Conservation (phyloP, 108 stramenopile species). For the Mediolabrus comicus region DNA sequence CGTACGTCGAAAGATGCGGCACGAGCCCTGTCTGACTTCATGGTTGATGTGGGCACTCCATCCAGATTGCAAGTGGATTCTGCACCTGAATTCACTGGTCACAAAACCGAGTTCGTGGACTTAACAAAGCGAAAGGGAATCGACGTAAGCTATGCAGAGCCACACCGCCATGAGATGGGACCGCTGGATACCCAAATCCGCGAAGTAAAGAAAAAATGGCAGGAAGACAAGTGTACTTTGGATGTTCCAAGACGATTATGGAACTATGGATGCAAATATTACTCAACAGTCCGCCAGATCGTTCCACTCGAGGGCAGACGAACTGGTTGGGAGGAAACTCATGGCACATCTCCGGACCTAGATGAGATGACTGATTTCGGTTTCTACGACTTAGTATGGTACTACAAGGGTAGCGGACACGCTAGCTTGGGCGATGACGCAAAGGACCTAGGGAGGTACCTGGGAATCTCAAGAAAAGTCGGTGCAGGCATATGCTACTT, state of each 20-base stretch:
- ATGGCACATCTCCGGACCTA: conserved; percentile 33
- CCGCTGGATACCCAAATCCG: background rate
- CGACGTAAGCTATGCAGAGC: background rate
- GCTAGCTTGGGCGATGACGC: background rate
- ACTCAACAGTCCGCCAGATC: conserved; percentile 9
- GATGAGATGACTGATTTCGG: conserved; percentile 37
- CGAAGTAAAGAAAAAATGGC: conserved; percentile 9
- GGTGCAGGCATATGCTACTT: conserved; percentile 28
- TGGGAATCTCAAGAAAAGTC: background rate
- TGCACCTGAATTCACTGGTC: background rate
- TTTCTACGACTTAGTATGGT: conserved; percentile 44
- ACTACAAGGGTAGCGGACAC: conserved; percentile 4
- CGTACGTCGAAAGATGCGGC: background rate
- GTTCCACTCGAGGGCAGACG: background rate
- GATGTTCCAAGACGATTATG: conserved; percentile 26
- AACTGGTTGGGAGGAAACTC: conserved; percentile 5
- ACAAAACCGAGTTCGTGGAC: too few relatives aligned
- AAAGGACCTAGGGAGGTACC: too few relatives aligned
- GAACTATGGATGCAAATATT: conserved; percentile 21
- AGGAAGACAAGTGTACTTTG: background rate
- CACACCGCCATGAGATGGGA: background rate
- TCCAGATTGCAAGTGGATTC: background rate
- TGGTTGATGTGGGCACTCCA: background rate
- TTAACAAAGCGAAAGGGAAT: background rate
- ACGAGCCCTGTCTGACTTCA: background rate